These are phyloP conservation scores for Cercophora newfieldiana DNA, from an alignment of 495 filamentous ascomycete species.

Conservation along the genomic window DNA sequence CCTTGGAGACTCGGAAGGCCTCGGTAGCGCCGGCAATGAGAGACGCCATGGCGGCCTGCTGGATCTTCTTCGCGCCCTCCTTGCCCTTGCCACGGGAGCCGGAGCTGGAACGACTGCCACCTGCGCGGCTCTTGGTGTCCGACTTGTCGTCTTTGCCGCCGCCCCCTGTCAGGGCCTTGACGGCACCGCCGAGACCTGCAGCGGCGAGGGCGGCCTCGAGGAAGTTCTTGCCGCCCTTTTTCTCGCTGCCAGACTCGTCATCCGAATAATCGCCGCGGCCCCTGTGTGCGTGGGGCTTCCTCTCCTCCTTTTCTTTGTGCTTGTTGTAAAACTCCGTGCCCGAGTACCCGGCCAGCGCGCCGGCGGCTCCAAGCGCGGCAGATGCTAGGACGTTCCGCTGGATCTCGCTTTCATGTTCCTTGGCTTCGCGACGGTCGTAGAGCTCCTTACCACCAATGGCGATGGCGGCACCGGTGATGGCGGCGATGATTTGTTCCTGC, in stretches of 20 bases:
- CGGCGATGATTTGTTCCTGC: conserved; percentile 61
- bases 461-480: conserved; percentile 51
- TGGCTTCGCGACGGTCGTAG: conserved; percentile 55
- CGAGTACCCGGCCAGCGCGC: conserved; percentile 55
- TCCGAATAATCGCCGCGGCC: conserved; percentile 55
- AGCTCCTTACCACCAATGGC: conserved; percentile 57
- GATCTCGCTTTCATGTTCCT: conserved; percentile 42
- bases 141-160: conserved; percentile 51
- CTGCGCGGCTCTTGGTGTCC: conserved; percentile 52
- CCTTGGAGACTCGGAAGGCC: conserved; percentile 83
- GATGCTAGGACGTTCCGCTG: conserved; percentile 53
- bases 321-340: conserved; percentile 58
- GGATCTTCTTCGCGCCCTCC: conserved; percentile 63
- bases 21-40: conserved; percentile 82
- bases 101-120: conserved; percentile 49
- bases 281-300: conserved; percentile 44
- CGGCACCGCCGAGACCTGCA: conserved; percentile 65
- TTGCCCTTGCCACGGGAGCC: conserved; percentile 49
- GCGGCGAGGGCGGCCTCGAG: conserved; percentile 68
- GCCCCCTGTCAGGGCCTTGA: conserved; percentile 51
- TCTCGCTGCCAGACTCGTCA: conserved; percentile 49
- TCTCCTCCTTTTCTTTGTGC: conserved; percentile 48
- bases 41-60: conserved; percentile 84
- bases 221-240: conserved; percentile 65
- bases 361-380: conserved; percentile 55